Evolutionary conservation across 495 filamentous ascomycete species (phyloP), one percentile per base, ranked within the genome.

Genomic region (Hypoxylon fuscum): DNA sequence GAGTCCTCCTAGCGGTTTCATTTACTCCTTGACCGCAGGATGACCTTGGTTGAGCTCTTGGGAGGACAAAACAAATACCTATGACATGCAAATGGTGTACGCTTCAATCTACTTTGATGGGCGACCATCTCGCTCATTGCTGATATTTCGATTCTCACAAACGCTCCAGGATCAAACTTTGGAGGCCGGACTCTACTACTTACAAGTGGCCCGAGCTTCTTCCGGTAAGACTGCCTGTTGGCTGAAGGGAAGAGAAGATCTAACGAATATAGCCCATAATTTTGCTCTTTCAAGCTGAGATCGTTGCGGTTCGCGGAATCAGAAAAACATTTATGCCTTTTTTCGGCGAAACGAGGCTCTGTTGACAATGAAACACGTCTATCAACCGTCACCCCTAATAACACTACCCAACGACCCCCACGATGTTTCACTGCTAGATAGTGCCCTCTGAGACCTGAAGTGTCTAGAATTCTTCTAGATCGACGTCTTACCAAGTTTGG

Each of bases 381-480:
- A 59, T 55, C 31, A 50, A 32, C 57, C 42, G 35, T 55, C 40
- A 41, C 59, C 59, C 31, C 37, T 17, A 15, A 38, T 21, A 35
- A 35, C 66, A 57, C 53, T 17, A 46, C 53, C 50, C 38, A 53
- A 51, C 44, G 49, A 64, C 56, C 65, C 68, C 65, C 56, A 62
- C 49, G 61, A 37, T 49, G 55, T 63, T 63, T 63, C 57, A 63
- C 37, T 45, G 21, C n/a, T 31, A 53, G 54, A 55, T 64, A 40
- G 56, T 38, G 12, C 44, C 27, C 27, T 50, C 53, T 56, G 56
- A 55, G 54, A 62, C 57, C 35, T 21, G 45, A 47, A 52, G 17
- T 59, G 64, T 66, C 57, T 65, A 70, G 64, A 68, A 68, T 65
- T 59, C 23, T 68, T 68, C 68, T 42, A 68, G 61, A 62, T 68